Evolutionary conservation across 1,284 basidiomycete genomes (phyloP), one percentile per base, ranked within the genome.

Genomic region (Mycosarcoma mackinlayi): DNA sequence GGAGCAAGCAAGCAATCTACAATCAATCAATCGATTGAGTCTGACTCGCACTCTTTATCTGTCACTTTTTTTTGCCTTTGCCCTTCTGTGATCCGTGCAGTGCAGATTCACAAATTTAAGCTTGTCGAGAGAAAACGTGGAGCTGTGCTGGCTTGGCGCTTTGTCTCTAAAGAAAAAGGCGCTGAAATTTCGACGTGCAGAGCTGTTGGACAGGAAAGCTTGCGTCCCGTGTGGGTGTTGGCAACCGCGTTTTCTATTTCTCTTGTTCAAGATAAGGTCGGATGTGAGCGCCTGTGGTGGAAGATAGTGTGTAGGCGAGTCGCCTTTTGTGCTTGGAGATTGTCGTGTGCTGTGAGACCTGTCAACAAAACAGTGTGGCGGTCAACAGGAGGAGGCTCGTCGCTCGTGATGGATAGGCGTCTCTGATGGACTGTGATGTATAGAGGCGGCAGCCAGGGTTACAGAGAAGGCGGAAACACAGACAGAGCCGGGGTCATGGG

Each of bases 241-340:
- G n/a, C 13, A 40, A n/a, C n/a, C n/a, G n/a, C n/a, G 30, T 31
- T 31, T n/a, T 23, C 8, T 18, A 19, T 2, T 27, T 8, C 39
- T 25, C 24, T 41, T 41, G 24, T 41, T 41, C 45, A 19, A 47
- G 45, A 47, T 47, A 47, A 47, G 45, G 24, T 30, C n/a, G 40
- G n/a, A 5, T 4, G 10, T 21, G 35, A 16, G n/a, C n/a, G n/a
- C n/a, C 33, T 35, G 33, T 11, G 13, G 33, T 35, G 37, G 37
- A 19, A 21, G 37, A 38, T 10, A 31, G 30, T 7, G 13, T 4
- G 34, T 35, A 7, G 3, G n/a, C 11, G 14, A 35, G 34, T 35
- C 34, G n/a, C 34, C 7, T 16, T 6, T 16, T 16, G n/a, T 7
- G 34, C 10, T 35, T 35, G 34, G 13, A 10, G 11, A 4, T 3